phyloP scores from a whole-genome alignment of 1,139 yeast genomes.

The Diutina sp. region DNA sequence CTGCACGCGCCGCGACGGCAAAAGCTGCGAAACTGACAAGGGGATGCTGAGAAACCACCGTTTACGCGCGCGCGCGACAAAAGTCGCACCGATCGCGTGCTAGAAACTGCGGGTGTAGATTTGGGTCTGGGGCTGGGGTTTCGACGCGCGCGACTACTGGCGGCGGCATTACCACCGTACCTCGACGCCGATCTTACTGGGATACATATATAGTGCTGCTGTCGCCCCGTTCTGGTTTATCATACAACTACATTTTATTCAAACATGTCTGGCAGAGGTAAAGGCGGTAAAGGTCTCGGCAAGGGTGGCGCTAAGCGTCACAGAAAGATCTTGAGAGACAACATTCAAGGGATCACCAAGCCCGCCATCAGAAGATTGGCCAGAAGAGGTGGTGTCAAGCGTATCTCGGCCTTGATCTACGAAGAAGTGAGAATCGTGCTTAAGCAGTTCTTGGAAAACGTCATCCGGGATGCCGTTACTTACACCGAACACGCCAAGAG shows the following conservation, averaged over 20 bases:
- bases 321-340: constrained; percentile 98
- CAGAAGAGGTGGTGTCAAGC: constrained; percentile 99
- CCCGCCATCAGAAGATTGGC: constrained; percentile 99
- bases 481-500: constrained; percentile 99
- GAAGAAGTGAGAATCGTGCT: constrained; percentile 98
- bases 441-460: constrained; percentile 91
- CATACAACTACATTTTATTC: not conserved
- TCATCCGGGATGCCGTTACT: constrained; percentile 97
- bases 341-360: constrained; percentile 99
- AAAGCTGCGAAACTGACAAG: not conserved
- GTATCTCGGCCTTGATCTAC: constrained; percentile 96
- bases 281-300: constrained; percentile 99
- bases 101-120: not conserved
- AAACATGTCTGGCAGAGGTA: constrained; percentile 97
- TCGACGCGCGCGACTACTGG: not conserved
- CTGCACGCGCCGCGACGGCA: not conserved
- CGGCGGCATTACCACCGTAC: not conserved
- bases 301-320: constrained; percentile 99
- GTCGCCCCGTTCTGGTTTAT: not conserved
- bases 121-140: not conserved
- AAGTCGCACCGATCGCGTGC: not conserved
- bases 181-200: not conserved
- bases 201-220: not conserved
- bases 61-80: not conserved
- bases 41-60: not conserved